phyloP scores from a whole-genome alignment of 345 rosid species.

The Moricandia arvensis region DNA sequence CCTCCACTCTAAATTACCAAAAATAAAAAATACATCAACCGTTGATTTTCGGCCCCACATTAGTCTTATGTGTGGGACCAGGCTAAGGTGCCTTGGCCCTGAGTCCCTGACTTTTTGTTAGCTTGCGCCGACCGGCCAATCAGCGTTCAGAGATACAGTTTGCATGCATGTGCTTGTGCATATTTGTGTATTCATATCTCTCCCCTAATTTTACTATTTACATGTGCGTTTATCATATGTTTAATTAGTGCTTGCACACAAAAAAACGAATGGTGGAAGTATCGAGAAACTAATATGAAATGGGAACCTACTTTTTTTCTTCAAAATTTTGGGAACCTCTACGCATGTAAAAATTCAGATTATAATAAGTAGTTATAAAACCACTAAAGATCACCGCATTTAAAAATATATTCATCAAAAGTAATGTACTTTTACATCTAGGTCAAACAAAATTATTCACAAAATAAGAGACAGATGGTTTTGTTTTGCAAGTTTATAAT shows the following conservation, averaged over 20 bases:
- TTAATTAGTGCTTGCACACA: neutral
- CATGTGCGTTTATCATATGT: conserved; percentile 19
- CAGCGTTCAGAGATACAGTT: conserved; percentile 14
- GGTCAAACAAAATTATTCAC: neutral
- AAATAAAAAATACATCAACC: neutral
- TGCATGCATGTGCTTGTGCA: conserved; percentile 7
- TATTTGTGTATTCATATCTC: neutral
- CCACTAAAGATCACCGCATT: neutral
- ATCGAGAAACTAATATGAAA: neutral
- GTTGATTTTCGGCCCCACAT: conserved; percentile 20
- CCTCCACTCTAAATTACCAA: too few species aligned
- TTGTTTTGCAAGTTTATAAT: neutral
- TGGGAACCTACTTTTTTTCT: too few species aligned
- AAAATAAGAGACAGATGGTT: neutral
- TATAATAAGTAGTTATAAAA: neutral
- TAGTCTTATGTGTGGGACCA: conserved; percentile 26
- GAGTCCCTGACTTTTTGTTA: conserved; percentile 29
- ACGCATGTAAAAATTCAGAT: neutral
- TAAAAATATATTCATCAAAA: neutral
- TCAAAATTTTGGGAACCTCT: too few species aligned
- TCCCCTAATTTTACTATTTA: neutral
- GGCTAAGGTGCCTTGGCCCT: neutral
- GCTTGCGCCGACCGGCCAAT: conserved; percentile 43
- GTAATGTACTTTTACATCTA: neutral
- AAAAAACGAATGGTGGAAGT: conserved; percentile 7